Conservation (phyloP, 331 rosid genomes). For the Quercus lobata region DNA sequence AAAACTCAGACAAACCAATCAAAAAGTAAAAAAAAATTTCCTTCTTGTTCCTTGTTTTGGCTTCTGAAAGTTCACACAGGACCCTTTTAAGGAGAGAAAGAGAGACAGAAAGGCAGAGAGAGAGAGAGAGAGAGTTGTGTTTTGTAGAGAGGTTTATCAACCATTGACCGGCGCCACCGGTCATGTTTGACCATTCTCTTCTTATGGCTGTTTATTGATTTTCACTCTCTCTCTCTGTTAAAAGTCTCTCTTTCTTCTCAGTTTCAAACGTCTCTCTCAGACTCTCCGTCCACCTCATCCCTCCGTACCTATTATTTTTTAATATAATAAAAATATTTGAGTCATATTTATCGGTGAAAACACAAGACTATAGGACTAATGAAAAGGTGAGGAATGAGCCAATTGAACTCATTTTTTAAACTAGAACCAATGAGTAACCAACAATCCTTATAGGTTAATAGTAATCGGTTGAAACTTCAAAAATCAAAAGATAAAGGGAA, state of each 20-base stretch:
- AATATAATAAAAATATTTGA: no score
- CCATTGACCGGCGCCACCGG: constrained; percentile 86
- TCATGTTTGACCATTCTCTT: constrained; percentile 67
- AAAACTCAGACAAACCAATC: constrained; percentile 11
- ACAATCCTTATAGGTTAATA: no score
- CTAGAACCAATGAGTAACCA: no score
- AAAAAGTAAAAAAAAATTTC: no score
- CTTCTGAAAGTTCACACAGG: not conserved
- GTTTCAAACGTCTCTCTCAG: constrained; percentile 19
- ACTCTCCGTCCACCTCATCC: not conserved
- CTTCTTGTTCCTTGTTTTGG: no score
- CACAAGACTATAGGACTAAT: no score
- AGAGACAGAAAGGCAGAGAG: constrained; percentile 18
- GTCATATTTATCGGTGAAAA: no score
- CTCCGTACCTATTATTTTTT: not conserved
- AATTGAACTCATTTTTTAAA: no score
- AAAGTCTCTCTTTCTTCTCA: constrained; percentile 23
- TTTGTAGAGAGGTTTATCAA: constrained; percentile 50
- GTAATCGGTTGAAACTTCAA: no score
- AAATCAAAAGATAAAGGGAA: no score
- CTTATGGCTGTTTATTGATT: no score
- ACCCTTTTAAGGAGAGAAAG: constrained; percentile 1
- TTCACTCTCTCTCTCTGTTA: constrained; percentile 8
- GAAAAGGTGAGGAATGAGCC: no score
- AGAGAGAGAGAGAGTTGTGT: not conserved